phyloP scores from a whole-genome alignment of 2,329 filamentous ascomycete genomes.

The Trichoderma aggressivum region DNA sequence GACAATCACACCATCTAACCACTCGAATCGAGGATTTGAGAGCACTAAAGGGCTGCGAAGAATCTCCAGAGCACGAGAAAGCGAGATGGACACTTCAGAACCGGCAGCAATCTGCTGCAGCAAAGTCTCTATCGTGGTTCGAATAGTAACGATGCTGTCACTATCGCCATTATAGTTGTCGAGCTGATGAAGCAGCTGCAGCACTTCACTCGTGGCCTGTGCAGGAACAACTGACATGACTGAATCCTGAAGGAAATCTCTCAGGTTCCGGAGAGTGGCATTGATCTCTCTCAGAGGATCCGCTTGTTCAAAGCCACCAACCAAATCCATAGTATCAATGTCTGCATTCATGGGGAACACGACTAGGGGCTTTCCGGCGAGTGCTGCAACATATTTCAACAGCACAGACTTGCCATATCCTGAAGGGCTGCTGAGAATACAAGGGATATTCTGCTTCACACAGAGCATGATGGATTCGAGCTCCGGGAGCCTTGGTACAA shows the following conservation, averaged over 20 bases:
- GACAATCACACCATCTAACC: constrained; percentile 90
- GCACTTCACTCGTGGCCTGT: constrained; percentile 43
- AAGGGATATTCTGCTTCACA: constrained; percentile 80
- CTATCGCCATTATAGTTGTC: constrained; percentile 39
- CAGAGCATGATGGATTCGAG: constrained; percentile 86
- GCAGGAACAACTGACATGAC: constrained; percentile 48
- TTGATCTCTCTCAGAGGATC: constrained; percentile 74
- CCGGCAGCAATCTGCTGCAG: constrained; percentile 40
- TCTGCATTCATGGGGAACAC: constrained; percentile 91
- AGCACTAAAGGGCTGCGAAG: constrained; percentile 54
- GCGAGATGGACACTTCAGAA: constrained; percentile 44
- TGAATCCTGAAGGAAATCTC: constrained; percentile 49
- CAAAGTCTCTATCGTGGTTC: constrained; percentile 39
- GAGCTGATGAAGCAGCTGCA: constrained; percentile 52
- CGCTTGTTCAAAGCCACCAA: constrained; percentile 93
- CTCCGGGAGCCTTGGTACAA: constrained; percentile 60
- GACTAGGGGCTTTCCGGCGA: constrained; percentile 71
- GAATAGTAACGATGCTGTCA: constrained; percentile 37
- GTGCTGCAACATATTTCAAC: constrained; percentile 74
- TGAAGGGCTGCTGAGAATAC: constrained; percentile 80
- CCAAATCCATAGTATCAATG: constrained; percentile 93
- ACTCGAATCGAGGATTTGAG: constrained; percentile 82
- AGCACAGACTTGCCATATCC: constrained; percentile 84
- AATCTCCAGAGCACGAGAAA: constrained; percentile 48
- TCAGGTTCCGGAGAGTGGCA: constrained; percentile 48